Evolutionary conservation across 106 monocot genomes (phyloP), one percentile per base, ranked within the genome.

Genomic region (Cymbidium sinense): DNA sequence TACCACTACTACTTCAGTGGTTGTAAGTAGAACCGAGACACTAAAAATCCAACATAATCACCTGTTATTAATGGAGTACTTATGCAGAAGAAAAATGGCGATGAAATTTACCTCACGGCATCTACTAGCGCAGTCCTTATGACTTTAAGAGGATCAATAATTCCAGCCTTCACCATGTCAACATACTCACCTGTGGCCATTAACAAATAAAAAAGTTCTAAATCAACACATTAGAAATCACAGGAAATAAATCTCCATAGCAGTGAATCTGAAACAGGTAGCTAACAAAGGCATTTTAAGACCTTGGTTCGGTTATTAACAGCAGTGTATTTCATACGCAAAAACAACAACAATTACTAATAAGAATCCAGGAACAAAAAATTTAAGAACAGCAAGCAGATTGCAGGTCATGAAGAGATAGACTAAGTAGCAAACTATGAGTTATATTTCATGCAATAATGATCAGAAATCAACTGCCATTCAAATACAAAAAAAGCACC

Each of bases 151-250:
- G 87, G 84, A 81, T 87, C 87, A 10, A 87, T 67, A 34, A 87
- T 87, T 50, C 87, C 87, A 64, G 84, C 74, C 76, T 87, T 76
- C 34, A 87, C 84, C 87, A 84, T 82, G 82, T 87, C 84, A 54
- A 87, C 87, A 76, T 84, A 87, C 73, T 83, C 83, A 34, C 86
- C 86, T 86, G 52, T 76, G 50, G 13, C 43, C n/a, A n/a, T n/a
- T n/a, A n/a, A n/a, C n/a, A n/a, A n/a, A n/a, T n/a, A n/a, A 44
- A 28, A 12, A 64, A 62, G 43, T 23, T 29, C 21, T 50, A 67
- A 67, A n/a, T 28, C 4, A n/a, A 61, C n/a, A n/a, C n/a, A n/a
- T n/a, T 61, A 61, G 21, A 61, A 23, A 23, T n/a, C 23, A 17
- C 20, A 20, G n/a, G 61, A 23, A 21, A 23, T n/a, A 23, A 61